Base-by-base conservation (phyloP, 805 yeast genomes). In the Kodamaea nitidulidarum region DNA sequence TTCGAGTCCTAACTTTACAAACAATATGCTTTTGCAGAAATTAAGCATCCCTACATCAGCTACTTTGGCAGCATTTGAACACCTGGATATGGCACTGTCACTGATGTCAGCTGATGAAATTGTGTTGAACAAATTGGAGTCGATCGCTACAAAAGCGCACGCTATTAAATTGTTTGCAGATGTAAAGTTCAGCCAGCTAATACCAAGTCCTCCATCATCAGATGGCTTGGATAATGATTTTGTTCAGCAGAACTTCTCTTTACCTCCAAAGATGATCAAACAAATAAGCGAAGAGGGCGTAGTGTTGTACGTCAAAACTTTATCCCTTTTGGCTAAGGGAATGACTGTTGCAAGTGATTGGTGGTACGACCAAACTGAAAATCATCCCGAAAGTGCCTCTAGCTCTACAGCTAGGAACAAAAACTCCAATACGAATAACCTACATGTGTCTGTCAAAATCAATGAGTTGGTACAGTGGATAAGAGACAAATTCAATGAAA, bases 121-220 rank as follows among this genome's bases (percentile, higher is more conserved):
- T 58, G 72, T 61, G 27, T 61, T 52, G 59, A 60, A 43, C 18
- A 67, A 71, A 40, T 66, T 90, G 43, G 96, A 88, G 57, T 70
- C 79, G 1, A 64, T 88, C 32, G 88, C 95, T 2, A 88, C 96
- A 1, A 88, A 88, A 64, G 88, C 96, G 0, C 93, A 88, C 55
- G 95, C 95, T 0, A 80, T 93, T 15, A 80, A 81, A 46, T 69
- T 88, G 22, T 88, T 83, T 66, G 98, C 97, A 0, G 96, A 88
- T 49, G 88, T 88, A 18, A 93, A 93, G 60, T 87, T 82, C 52
- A 73, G 83, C 30, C 97, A 91, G 63, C 68, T 90, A 49, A 76
- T 84, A 26, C 96, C 96, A 7, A 67, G 80, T 17, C 83, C 87
- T 1, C 81, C 81, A 0, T 75, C 79, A 1, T 60, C 67, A 3